Base-by-base conservation (phyloP, 2,329 filamentous ascomycete genomes). In the Rutstroemia sydowiana region DNA sequence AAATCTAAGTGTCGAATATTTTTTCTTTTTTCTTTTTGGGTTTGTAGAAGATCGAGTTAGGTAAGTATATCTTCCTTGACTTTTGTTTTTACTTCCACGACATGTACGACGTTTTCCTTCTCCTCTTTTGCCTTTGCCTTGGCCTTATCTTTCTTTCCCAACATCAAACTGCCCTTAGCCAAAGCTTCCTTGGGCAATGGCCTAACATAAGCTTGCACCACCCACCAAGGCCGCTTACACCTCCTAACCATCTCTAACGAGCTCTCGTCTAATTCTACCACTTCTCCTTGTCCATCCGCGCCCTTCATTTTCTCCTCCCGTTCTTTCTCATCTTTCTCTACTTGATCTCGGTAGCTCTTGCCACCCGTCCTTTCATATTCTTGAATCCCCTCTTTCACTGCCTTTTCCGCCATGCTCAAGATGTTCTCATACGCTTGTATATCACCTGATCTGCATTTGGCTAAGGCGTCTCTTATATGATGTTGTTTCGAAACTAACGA, bases 141-240 rank as follows among this genome's bases (percentile, higher is more conserved):
- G 58, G 65, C 74, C 63, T 71, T 73, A 42, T 78, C 75, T 66
- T 90, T 90, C 72, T 89, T 91, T 62, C 83, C 88, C 56, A 84
- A 66, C 52, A 76, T 79, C 67, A 95, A 76, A 2, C 87, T 84
- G 0, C 91, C 91, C 66, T 88, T 90, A 56, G 85, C 84, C 58
- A 93, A 63, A 2, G 93, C 93, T 71, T 97, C 92, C 60, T 86
- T 87, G 0, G 93, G 93, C 63, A 96, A 68, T 37, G 90, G 91
- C 51, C 91, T 75, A 6, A 96, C 79, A 62, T 95, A 88, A 3
- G 92, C 85, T 71, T 97, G 91, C 48, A 84, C 89, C 3, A 95
- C 77, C 88, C 89, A 96, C 79, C 84, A 96, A 1, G 91, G 91
- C 57, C 89, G 73, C 66, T 83, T 85, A 64, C 89, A 95, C 55